Percentiles rank a stretch among this genome's conserved stretches.
Conservation (phyloP, 164 flowering plant genomes). For the Vitis rotundifolia region DNA sequence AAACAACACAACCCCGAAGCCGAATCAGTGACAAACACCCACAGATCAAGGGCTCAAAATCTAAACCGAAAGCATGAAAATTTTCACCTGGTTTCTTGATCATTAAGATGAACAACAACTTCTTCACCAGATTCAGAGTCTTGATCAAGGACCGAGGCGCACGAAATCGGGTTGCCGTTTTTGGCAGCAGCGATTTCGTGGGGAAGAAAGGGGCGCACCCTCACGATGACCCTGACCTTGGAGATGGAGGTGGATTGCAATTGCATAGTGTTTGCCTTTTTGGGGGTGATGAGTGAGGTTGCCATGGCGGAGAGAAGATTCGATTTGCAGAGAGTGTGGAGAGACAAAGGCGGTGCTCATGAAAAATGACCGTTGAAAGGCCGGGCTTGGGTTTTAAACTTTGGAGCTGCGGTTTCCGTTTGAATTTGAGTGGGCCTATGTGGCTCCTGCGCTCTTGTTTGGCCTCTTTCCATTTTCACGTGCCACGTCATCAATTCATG, state of each 20-base stretch:
- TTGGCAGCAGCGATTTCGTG: slow-evolving; percentile 35
- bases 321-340: too few species aligned
- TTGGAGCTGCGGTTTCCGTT: too few species aligned
- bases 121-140: slow-evolving; percentile 39
- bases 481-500: too few species aligned
- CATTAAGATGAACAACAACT: slow-evolving; percentile 68
- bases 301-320: too few species aligned
- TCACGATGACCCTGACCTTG: slow-evolving; percentile 69
- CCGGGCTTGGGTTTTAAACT: too few species aligned
- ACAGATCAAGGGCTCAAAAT: background rate
- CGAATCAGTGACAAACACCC: background rate
- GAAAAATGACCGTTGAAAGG: too few species aligned
- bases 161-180: slow-evolving; percentile 33
- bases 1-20: slow-evolving; percentile 8
- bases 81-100: slow-evolving; percentile 15
- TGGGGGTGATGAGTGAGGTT: too few species aligned
- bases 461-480: too few species aligned
- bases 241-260: slow-evolving; percentile 27
- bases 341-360: too few species aligned
- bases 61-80: too few species aligned
- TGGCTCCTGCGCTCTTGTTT: too few species aligned
- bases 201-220: slow-evolving; percentile 83
- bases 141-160: slow-evolving; percentile 44
- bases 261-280: background rate
- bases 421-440: too few species aligned